A percentile compares a stretch with the other conserved stretches of the same genome.
Evolutionary conservation across 345 rosid genomes (phyloP).

Genomic region (Brassica rapa): DNA sequence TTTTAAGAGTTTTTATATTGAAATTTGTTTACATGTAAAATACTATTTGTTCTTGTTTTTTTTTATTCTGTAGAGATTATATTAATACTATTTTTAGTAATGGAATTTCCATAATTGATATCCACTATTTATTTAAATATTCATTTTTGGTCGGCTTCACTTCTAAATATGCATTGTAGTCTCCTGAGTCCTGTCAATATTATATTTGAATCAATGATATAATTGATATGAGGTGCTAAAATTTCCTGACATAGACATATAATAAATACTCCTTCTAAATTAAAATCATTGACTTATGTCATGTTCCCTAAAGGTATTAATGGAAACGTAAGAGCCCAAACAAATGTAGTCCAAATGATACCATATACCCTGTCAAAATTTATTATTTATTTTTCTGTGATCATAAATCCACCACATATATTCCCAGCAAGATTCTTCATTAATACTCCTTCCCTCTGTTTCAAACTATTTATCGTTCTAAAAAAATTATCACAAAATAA

Average conservation of each 20-base stretch:
- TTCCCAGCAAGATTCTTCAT: slow-evolving; percentile 19
- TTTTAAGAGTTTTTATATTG: background rate
- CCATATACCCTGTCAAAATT: slow-evolving; percentile 11
- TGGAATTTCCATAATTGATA: slow-evolving; percentile 35
- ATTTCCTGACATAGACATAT: slow-evolving; percentile 37
- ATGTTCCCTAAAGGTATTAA: slow-evolving; percentile 42
- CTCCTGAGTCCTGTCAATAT: background rate
- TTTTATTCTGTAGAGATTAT: background rate
- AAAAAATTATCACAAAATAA: no score
- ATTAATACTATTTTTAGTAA: slow-evolving; percentile 10
- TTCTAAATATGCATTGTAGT: slow-evolving; percentile 3
- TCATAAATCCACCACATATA: slow-evolving; percentile 30
- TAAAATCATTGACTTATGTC: slow-evolving; percentile 37
- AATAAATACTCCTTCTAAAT: background rate
- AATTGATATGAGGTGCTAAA: slow-evolving; percentile 20
- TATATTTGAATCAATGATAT: background rate
- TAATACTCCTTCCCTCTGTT: background rate
- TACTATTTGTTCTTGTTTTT: slow-evolving; percentile 6
- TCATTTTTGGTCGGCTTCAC: slow-evolving; percentile 26
- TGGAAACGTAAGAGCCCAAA: slow-evolving; percentile 29
- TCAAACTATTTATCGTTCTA: no score
- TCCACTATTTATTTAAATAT: slow-evolving; percentile 25
- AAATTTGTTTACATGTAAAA: slow-evolving; percentile 32
- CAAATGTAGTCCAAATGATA: slow-evolving; percentile 35
- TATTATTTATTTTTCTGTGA: slow-evolving; percentile 4